Evolutionary conservation across 2,329 filamentous ascomycete genomes (phyloP).

Genomic region (Orbilia javanica): DNA sequence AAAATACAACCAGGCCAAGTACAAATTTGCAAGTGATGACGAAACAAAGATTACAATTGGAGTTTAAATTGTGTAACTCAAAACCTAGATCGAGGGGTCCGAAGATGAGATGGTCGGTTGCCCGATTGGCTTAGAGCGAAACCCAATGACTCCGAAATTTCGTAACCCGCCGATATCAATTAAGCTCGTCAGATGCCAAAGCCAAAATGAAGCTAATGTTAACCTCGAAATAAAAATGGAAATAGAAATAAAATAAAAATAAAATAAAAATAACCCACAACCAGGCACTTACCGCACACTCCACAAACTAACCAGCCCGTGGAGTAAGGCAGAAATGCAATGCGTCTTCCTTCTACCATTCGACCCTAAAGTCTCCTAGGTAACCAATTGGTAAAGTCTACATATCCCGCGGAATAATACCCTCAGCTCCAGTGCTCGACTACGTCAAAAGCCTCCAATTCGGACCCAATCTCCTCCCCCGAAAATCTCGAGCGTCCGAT

Average conservation of each 20-base stretch:
- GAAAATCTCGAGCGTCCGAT: conserved; percentile 22
- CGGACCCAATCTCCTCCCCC: background rate
- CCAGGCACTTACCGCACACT: no score
- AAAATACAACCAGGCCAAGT: background rate
- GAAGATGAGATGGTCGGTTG: background rate
- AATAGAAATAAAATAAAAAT: no score
- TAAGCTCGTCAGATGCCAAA: background rate
- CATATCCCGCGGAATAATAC: conserved; percentile 14
- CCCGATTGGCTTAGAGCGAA: background rate
- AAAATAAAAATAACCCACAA: background rate
- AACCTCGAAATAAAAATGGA: background rate
- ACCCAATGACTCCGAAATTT: background rate
- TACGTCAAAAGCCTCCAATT: background rate
- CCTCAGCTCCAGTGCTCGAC: background rate
- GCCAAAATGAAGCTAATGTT: no score
- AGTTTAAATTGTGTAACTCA: conserved; percentile 2
- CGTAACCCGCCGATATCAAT: background rate
- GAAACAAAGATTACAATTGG: background rate
- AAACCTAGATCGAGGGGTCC: background rate
- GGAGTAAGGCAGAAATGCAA: background rate
- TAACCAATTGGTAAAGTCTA: background rate
- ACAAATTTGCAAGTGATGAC: background rate
- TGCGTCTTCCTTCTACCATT: background rate
- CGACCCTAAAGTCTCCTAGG: background rate
- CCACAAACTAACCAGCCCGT: no score